Percentiles rank a stretch among this genome's conserved stretches.
These are phyloP conservation scores for Aspergillus caelatus DNA, from an alignment of 2,329 filamentous ascomycete genomes.

Conservation along the genomic window DNA sequence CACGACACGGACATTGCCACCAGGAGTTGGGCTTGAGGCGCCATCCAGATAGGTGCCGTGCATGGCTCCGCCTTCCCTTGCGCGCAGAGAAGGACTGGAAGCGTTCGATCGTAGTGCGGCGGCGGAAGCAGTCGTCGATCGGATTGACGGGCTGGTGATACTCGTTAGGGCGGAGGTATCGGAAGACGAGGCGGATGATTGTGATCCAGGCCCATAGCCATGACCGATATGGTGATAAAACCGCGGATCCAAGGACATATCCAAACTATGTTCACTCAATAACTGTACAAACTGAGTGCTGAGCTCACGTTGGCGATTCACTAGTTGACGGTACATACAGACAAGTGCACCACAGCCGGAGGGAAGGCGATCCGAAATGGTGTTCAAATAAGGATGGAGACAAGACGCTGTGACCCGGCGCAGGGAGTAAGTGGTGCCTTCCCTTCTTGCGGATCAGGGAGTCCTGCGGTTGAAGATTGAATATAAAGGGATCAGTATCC, in stretches of 20 bases:
- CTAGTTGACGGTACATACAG: conserved; percentile 46
- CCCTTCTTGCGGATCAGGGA: neutral
- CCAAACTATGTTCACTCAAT: conserved; percentile 39
- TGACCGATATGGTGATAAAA: conserved; percentile 41
- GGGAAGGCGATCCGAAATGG: conserved; percentile 10
- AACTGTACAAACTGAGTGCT: conserved; percentile 43
- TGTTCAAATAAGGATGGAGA: conserved; percentile 8
- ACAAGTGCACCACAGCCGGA: conserved; percentile 23
- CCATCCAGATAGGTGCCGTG: conserved; percentile 51
- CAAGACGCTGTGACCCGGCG: conserved; percentile 8
- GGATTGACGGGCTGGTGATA: conserved; percentile 40
- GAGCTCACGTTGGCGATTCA: conserved; percentile 43
- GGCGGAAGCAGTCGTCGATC: conserved; percentile 40
- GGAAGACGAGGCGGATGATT: conserved; percentile 37
- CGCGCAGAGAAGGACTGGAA: conserved; percentile 76
- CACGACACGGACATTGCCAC: conserved; percentile 80
- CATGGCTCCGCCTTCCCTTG: conserved; percentile 68
- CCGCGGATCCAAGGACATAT: conserved; percentile 46
- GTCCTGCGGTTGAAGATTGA: neutral
- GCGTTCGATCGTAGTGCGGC: conserved; percentile 61
- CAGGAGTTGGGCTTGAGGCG: conserved; percentile 54
- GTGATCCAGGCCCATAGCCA: conserved; percentile 34
- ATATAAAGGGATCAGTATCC: neutral
- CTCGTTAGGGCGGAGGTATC: conserved; percentile 37
- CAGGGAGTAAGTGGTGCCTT: conserved; percentile 10